phyloP scores from a whole-genome alignment of 768 basidiomycete genomes.

The Saitozyma podzolica region DNA sequence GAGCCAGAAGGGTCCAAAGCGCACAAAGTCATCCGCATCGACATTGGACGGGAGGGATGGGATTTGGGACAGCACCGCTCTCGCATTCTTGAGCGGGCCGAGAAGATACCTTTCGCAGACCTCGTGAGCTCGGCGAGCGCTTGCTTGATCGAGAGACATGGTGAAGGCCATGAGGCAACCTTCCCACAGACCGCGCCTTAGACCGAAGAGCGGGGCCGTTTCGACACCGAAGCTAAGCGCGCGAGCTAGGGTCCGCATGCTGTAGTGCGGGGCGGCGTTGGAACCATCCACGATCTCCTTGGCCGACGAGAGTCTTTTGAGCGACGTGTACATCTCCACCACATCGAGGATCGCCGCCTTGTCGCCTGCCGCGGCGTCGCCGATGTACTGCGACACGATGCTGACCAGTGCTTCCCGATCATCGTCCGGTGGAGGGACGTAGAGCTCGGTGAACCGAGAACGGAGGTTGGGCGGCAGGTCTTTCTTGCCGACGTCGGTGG shows the following conservation, averaged over 20 bases:
- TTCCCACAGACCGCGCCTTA: constrained; percentile 89
- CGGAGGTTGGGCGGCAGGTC: constrained; percentile 90
- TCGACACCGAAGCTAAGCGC: constrained; percentile 88
- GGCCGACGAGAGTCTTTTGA: constrained; percentile 71
- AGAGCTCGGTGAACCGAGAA: constrained; percentile 89
- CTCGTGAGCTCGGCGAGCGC: constrained; percentile 65
- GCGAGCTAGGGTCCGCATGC: constrained; percentile 91
- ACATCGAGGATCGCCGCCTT: constrained; percentile 83
- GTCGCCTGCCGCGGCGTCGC: constrained; percentile 76
- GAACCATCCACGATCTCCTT: constrained; percentile 88
- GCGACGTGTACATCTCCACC: constrained; percentile 81
- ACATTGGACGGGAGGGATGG: constrained; percentile 60
- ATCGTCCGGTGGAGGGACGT: constrained; percentile 89
- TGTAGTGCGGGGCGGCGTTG: constrained; percentile 90
- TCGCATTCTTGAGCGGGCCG: constrained; percentile 72
- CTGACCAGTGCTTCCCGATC: constrained; percentile 84
- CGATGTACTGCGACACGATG: constrained; percentile 88
- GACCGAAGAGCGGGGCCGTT: constrained; percentile 69
- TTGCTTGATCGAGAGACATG: constrained; percentile 79
- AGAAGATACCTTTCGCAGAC: constrained; percentile 78
- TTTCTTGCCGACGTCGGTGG: constrained; percentile 97
- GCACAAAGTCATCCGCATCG: constrained; percentile 64
- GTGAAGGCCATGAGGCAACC: constrained; percentile 98
- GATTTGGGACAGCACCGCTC: constrained; percentile 70
- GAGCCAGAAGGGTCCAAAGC: constrained; percentile 89